Conservation (phyloP, 2,329 filamentous ascomycete species). For the Arthrobotrys entomopaga region DNA sequence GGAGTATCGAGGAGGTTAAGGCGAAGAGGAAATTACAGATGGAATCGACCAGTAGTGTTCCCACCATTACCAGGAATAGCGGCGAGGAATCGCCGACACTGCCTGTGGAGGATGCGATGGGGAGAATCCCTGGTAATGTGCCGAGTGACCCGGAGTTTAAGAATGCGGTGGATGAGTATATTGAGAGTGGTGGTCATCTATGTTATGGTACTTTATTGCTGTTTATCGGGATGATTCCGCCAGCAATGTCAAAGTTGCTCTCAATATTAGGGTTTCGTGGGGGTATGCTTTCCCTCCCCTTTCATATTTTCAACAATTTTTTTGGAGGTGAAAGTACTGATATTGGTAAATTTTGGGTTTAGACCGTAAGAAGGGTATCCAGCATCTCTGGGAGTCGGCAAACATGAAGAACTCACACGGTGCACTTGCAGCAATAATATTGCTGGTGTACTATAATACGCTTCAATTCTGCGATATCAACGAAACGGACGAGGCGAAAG, state of each 20-base stretch:
- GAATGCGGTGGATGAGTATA: conserved; percentile 75
- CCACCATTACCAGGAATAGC: conserved; percentile 3
- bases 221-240: conserved; percentile 91
- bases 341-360: background rate
- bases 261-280: conserved; percentile 91
- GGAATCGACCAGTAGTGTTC: background rate
- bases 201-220: conserved; percentile 88
- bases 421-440: conserved; percentile 82
- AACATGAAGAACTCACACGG: conserved; percentile 89
- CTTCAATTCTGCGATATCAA: conserved; percentile 89
- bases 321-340: conserved; percentile 1
- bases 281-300: conserved; percentile 55
- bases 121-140: conserved; percentile 55
- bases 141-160: conserved; percentile 35
- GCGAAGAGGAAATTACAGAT: conserved; percentile 25
- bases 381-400: conserved; percentile 90
- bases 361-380: conserved; percentile 82
- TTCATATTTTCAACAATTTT: background rate
- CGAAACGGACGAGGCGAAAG: conserved; percentile 69
- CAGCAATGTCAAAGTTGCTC: conserved; percentile 85
- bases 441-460: conserved; percentile 85
- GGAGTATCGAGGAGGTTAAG: conserved; percentile 41
- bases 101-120: conserved; percentile 57
- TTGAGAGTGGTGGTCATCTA: conserved; percentile 87
- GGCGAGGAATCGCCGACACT: conserved; percentile 50